A percentile compares a stretch with the other conserved stretches of the same genome.
phyloP scores from a whole-genome alignment of 805 yeast genomes.

The Ogataea polymorpha region DNA sequence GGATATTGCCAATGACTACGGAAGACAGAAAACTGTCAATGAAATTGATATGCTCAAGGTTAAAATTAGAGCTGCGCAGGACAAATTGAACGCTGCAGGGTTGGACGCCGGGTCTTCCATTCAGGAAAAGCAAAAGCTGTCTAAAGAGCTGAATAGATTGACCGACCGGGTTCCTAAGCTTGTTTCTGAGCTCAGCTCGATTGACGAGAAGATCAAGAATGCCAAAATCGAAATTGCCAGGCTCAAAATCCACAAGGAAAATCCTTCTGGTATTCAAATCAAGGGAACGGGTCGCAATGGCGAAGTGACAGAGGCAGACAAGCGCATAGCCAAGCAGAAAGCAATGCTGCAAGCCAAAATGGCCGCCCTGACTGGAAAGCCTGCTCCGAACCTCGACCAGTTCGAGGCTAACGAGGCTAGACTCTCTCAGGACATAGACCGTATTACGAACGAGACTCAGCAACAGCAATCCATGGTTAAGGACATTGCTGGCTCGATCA shows the following conservation, averaged over 20 bases:
- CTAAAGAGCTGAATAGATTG: slow-evolving; percentile 55
- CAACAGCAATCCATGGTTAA: slow-evolving; percentile 57
- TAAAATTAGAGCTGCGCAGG: slow-evolving; percentile 50
- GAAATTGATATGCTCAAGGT: slow-evolving; percentile 65
- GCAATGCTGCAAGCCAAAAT: slow-evolving; percentile 79
- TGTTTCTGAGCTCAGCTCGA: slow-evolving; percentile 55
- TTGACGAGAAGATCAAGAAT: slow-evolving; percentile 65
- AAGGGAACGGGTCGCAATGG: slow-evolving; percentile 88
- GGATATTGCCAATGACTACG: slow-evolving; percentile 33
- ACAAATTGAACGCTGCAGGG: slow-evolving; percentile 31
- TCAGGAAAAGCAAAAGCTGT: slow-evolving; percentile 48
- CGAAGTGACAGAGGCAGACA: slow-evolving; percentile 76
- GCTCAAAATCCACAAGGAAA: slow-evolving; percentile 49
- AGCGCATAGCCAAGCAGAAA: slow-evolving; percentile 74
- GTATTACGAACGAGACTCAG: slow-evolving; percentile 51
- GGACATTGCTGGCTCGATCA: slow-evolving; percentile 72
- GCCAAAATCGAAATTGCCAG: slow-evolving; percentile 66
- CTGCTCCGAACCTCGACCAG: slow-evolving; percentile 41
- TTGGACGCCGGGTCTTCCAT: slow-evolving; percentile 34
- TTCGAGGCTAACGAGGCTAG: slow-evolving; percentile 54
- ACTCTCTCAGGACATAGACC: slow-evolving; percentile 49
- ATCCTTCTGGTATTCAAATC: slow-evolving; percentile 65
- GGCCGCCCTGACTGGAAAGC: slow-evolving; percentile 89
- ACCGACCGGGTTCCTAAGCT: slow-evolving; percentile 72
- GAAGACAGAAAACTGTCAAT: slow-evolving; percentile 38